Base-by-base conservation (phyloP, 176 grass and related monocot species). In the Tillandsia leiboldiana region DNA sequence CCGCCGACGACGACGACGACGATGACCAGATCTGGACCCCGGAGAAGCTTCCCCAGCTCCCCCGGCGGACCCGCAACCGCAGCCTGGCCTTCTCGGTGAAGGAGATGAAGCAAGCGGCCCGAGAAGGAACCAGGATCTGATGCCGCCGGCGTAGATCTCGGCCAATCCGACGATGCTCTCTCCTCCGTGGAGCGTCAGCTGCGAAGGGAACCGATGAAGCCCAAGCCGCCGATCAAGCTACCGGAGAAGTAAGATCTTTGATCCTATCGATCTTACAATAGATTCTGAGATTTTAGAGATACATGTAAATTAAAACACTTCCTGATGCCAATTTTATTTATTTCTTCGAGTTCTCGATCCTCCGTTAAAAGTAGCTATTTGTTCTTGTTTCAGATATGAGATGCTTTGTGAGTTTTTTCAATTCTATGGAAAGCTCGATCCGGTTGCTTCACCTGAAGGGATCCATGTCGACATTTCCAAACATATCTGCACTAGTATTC, bases 351-450 rank as follows among this genome's bases (percentile, higher is more conserved):
- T 14, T 73, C 49, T 26, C n/a, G 2, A 26, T 49, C 10, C 47
- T 11, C 27, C 51, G 63, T 64, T 13, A 18, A 75, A 66, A 12
- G 51, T 63, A 8, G 8, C 49, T 47, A 11, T 67, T 47, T 62
- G 4, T 63, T 53, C 1, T 9, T 51, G 4, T 42, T 20, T 56
- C 83, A 96, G 93, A 23, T 92, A 89, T 48, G 86, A 96, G 73
- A 73, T 80, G 49, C 79, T 96, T 8, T 90, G 83, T 9, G 86
- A 90, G 64, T 91, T 90, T 70, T 20, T 96, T 96, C 79, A 87
- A 96, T 53, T 84, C 77, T 68, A 78, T 96, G 50, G 86, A 87
- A 79, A 88, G 86, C 17, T 87, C 88, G 11, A 92, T 90, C 28
- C 68, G 93, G 3, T 80, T 96, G 11, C 83, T 90, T 59, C 80